A percentile compares a stretch with the other conserved stretches of the same genome.
These are phyloP conservation scores for Kwoniella dejecticola DNA, from an alignment of 768 basidiomycete species.

Conservation along the genomic window DNA sequence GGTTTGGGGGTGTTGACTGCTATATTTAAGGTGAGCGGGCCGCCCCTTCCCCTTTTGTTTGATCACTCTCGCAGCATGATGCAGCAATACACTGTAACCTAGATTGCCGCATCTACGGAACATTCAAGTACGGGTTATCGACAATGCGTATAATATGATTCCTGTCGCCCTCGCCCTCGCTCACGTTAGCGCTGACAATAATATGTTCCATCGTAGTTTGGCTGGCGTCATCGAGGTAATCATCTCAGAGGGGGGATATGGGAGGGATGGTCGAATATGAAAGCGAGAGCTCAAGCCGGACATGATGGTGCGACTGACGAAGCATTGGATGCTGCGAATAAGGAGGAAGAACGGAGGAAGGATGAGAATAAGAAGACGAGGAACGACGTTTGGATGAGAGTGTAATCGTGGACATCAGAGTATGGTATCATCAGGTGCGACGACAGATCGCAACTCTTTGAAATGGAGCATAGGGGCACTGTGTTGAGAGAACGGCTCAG, in stretches of 20 bases:
- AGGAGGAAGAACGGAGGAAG: constrained; percentile 13
- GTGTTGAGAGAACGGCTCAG: too few species aligned
- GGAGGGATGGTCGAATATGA: constrained; percentile 24
- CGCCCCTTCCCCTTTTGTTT: background rate
- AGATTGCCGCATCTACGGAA: too few species aligned
- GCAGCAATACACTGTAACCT: background rate
- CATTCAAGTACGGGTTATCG: too few species aligned
- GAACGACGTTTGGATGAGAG: constrained; percentile 48
- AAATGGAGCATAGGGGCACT: too few species aligned
- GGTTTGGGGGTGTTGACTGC: constrained; percentile 44
- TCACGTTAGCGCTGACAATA: too few species aligned
- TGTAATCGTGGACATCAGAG: constrained; percentile 9
- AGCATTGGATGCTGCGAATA: constrained; percentile 27
- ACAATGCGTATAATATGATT: too few species aligned
- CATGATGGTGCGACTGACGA: constrained; percentile 44
- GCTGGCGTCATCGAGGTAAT: constrained; percentile 50
- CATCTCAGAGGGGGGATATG: constrained; percentile 40
- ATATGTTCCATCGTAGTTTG: constrained; percentile 35
- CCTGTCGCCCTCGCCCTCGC: background rate
- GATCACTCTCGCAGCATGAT: background rate
- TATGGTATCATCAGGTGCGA: background rate
- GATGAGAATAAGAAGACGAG: constrained; percentile 22
- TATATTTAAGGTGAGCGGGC: constrained; percentile 35
- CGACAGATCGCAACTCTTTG: background rate
- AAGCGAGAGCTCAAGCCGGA: constrained; percentile 36